phyloP scores from a whole-genome alignment of 2,329 filamentous ascomycete species.

The Claviceps sp. region DNA sequence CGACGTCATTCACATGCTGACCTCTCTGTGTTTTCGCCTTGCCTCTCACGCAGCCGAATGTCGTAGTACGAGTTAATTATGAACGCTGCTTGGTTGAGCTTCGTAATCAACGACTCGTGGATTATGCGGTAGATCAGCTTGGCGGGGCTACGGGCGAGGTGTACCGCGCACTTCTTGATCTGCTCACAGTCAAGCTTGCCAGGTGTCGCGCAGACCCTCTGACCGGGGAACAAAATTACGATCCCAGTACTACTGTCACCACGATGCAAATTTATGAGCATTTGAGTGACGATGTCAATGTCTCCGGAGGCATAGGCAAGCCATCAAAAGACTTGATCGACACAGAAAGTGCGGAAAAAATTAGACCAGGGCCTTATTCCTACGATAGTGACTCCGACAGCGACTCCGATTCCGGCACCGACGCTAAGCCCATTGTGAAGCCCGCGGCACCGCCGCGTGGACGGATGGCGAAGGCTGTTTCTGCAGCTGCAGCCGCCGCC shows the following conservation, averaged over 20 bases:
- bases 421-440: constrained; percentile 7
- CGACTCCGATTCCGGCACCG: constrained; percentile 22
- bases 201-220: constrained; percentile 49
- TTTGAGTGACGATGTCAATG: constrained; percentile 37
- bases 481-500: constrained; percentile 1
- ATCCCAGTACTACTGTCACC: constrained; percentile 27
- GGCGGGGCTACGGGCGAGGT: constrained; percentile 64
- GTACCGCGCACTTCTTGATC: constrained; percentile 59
- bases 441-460: constrained; percentile 3
- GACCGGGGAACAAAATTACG: constrained; percentile 19
- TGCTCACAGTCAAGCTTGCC: constrained; percentile 54
- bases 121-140: constrained; percentile 56
- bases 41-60: constrained; percentile 40
- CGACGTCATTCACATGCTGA: neutral
- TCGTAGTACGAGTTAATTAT: constrained; percentile 69
- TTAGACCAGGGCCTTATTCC: constrained; percentile 24
- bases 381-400: constrained; percentile 23
- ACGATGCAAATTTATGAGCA: constrained; percentile 43
- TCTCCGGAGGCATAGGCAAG: constrained; percentile 45
- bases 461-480: constrained; percentile 5
- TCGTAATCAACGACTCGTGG: constrained; percentile 63
- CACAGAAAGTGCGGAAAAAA: constrained; percentile 32
- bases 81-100: constrained; percentile 73
- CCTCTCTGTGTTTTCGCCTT: neutral
- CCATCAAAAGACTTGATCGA: constrained; percentile 33